Conservation (phyloP, 306 rosid species). For the Betula pendula region DNA sequence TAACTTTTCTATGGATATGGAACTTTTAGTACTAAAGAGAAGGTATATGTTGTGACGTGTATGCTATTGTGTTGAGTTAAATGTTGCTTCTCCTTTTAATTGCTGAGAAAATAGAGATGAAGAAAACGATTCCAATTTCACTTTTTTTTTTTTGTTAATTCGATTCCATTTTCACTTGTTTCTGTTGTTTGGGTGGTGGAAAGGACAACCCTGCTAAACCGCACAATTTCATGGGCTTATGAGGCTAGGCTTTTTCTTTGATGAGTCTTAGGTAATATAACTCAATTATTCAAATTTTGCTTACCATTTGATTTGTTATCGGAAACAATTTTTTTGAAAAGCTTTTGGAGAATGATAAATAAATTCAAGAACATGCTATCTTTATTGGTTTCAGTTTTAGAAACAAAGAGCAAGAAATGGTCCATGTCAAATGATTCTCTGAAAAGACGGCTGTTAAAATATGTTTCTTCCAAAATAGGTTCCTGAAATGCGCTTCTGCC, state of each 20-base stretch:
- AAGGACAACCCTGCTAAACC: neutral
- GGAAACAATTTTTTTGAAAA: neutral
- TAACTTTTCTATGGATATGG: neutral
- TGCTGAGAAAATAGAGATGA: neutral
- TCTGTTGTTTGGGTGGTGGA: neutral
- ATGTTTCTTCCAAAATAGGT: too few relatives aligned
- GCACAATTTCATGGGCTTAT: neutral
- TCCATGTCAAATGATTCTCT: too few relatives aligned
- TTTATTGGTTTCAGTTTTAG: too few relatives aligned
- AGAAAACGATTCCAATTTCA: neutral
- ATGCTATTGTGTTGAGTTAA: neutral
- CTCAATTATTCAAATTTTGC: neutral
- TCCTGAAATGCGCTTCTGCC: too few relatives aligned
- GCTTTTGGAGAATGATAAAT: too few relatives aligned
- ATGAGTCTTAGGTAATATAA: neutral
- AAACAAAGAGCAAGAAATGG: too few relatives aligned
- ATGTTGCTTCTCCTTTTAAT: neutral
- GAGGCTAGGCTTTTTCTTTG: neutral
- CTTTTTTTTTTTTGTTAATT: too few relatives aligned
- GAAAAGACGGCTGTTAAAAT: too few relatives aligned
- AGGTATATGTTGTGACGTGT: neutral
- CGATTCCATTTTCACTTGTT: neutral
- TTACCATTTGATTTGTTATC: neutral
- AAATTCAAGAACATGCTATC: too few relatives aligned
- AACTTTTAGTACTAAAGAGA: conserved; percentile 1